These are phyloP conservation scores for Stevia rebaudiana DNA, from an alignment of 140 eudicot genomes.

Conservation along the genomic window DNA sequence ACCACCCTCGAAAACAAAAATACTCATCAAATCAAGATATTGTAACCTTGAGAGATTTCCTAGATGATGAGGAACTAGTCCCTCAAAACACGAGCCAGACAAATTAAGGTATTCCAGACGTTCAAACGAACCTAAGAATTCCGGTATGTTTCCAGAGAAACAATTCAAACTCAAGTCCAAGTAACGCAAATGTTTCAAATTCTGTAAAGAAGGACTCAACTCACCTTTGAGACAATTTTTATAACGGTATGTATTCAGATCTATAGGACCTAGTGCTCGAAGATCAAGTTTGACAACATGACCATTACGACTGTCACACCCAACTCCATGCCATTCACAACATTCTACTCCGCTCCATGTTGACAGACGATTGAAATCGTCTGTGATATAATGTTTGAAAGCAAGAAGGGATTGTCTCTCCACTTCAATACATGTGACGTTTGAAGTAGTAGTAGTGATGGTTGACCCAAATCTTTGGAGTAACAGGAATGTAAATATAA, in stretches of 20 bases:
- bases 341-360: conserved; percentile 18
- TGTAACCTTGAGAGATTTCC: conserved; percentile 21
- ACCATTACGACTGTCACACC: conserved; percentile 1
- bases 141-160: not conserved
- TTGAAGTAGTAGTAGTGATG: not conserved
- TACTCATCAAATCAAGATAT: not conserved
- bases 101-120: conserved; percentile 4
- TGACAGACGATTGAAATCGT: not conserved
- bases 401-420: conserved; percentile 9
- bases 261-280: too few species aligned
- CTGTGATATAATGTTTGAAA: not conserved
- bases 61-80: conserved; percentile 15
- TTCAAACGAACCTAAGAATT: not conserved
- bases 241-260: too few species aligned
- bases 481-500: not conserved
- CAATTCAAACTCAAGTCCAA: conserved; percentile 1
- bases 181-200: conserved; percentile 10
- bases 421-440: not conserved
- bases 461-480: not conserved
- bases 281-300: conserved; percentile 21
- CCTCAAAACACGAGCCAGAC: not conserved
- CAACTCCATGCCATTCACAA: conserved; percentile 1
- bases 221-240: not conserved
- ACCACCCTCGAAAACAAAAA: not conserved
- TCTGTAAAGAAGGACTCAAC: not conserved